Conservation (phyloP, 2,329 filamentous ascomycete species). For the Hansfordia pulvinata region DNA sequence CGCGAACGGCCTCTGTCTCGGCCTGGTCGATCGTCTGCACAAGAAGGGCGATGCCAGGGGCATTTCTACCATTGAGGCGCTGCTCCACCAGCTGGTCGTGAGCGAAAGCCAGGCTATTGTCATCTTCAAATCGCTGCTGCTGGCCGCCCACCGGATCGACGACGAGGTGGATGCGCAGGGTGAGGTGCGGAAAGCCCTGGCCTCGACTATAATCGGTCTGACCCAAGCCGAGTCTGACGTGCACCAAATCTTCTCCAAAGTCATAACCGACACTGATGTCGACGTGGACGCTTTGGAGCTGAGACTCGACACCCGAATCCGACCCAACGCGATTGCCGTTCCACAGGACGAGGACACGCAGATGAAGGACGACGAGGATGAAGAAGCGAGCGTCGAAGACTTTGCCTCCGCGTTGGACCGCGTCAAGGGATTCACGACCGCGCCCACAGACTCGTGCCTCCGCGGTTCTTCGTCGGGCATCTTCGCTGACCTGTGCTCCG, state of each 20-base stretch:
- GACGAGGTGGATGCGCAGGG: constrained; percentile 39
- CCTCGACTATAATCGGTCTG: constrained; percentile 52
- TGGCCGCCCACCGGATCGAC: constrained; percentile 43
- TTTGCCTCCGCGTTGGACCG: constrained; percentile 13
- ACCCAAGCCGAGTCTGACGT: constrained; percentile 44
- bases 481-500: constrained; percentile 43
- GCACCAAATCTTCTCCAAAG: constrained; percentile 51
- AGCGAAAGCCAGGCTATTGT: constrained; percentile 50
- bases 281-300: constrained; percentile 66
- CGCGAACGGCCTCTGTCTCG: constrained; percentile 56
- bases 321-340: constrained; percentile 38
- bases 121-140: constrained; percentile 50
- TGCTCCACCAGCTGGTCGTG: constrained; percentile 46
- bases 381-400: constrained; percentile 7
- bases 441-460: constrained; percentile 34
- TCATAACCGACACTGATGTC: constrained; percentile 52
- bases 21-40: constrained; percentile 45
- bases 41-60: constrained; percentile 45
- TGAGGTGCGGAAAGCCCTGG: constrained; percentile 47
- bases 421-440: constrained; percentile 15
- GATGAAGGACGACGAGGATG: constrained; percentile 24
- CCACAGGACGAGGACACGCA: constrained; percentile 33
- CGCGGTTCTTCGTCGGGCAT: constrained; percentile 32
- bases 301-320: constrained; percentile 57
- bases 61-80: constrained; percentile 44